Evolutionary conservation across 2,329 filamentous ascomycete species (phyloP).

Genomic region (Annulohypoxylon truncatum): DNA sequence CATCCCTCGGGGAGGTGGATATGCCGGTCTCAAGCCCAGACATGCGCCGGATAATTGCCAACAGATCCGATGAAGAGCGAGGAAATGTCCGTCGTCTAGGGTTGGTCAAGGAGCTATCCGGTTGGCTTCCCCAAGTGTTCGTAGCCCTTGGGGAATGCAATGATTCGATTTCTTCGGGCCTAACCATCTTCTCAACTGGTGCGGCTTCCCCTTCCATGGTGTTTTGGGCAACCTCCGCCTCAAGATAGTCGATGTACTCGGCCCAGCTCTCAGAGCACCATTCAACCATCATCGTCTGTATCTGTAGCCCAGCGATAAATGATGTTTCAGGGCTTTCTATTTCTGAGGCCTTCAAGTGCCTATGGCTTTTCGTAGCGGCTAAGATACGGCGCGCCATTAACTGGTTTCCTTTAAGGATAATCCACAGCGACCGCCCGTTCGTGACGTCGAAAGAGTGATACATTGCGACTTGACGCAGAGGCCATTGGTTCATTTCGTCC

Average conservation of each 20-base stretch:
- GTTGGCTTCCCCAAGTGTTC: slow-evolving; percentile 9
- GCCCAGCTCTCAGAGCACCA: slow-evolving; percentile 41
- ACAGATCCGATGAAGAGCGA: slow-evolving; percentile 17
- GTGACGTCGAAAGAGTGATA: slow-evolving; percentile 41
- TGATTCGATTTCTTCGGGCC: slow-evolving; percentile 9
- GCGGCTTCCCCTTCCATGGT: slow-evolving; percentile 27
- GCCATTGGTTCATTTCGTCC: slow-evolving; percentile 31
- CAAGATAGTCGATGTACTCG: slow-evolving; percentile 38
- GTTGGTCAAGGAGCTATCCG: not conserved
- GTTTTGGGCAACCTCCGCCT: slow-evolving; percentile 13
- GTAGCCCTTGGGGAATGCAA: slow-evolving; percentile 19
- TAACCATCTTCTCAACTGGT: slow-evolving; percentile 26
- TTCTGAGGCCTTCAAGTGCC: slow-evolving; percentile 13
- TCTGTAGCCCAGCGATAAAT: slow-evolving; percentile 30
- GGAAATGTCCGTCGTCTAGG: slow-evolving; percentile 5
- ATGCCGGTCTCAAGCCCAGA: slow-evolving; percentile 1
- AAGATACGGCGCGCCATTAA: slow-evolving; percentile 33
- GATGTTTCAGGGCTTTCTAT: slow-evolving; percentile 29
- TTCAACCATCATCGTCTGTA: slow-evolving; percentile 38
- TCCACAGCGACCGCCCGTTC: slow-evolving; percentile 34
- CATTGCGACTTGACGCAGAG: slow-evolving; percentile 36
- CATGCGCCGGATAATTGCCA: slow-evolving; percentile 10
- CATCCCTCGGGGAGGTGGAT: not conserved
- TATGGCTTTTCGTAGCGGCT: slow-evolving; percentile 6
- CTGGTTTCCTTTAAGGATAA: slow-evolving; percentile 41